phyloP scores from a whole-genome alignment of 139 green algal species.

The Picochlorum sp. region DNA sequence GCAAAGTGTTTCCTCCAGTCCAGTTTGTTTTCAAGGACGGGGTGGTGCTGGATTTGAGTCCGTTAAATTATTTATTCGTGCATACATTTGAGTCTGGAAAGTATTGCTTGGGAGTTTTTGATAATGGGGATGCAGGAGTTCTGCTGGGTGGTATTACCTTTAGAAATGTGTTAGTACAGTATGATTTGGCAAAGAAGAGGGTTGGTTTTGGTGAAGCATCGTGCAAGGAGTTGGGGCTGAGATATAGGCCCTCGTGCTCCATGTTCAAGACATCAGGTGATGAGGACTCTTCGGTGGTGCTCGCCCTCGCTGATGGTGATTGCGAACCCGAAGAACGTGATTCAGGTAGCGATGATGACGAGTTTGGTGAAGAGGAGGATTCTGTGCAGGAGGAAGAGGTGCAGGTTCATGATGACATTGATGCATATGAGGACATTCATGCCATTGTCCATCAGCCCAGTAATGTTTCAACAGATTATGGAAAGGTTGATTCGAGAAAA shows the following conservation, averaged over 20 bases:
- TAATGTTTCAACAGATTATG: no score
- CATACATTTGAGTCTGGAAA: slow-evolving; percentile 43
- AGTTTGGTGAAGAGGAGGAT: slow-evolving; percentile 8
- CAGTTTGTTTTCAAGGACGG: slow-evolving; percentile 43
- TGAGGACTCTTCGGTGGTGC: neutral
- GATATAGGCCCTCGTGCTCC: slow-evolving; percentile 23
- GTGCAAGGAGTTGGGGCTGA: slow-evolving; percentile 33
- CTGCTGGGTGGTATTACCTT: slow-evolving; percentile 80
- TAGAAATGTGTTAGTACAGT: slow-evolving; percentile 69
- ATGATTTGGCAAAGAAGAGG: slow-evolving; percentile 40
- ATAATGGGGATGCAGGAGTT: slow-evolving; percentile 68
- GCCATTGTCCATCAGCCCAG: neutral
- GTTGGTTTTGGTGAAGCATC: slow-evolving; percentile 47
- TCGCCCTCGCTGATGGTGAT: neutral
- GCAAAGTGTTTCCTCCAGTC: slow-evolving; percentile 54
- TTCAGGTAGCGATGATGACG: neutral
- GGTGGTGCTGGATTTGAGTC: slow-evolving; percentile 38
- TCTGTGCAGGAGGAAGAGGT: neutral
- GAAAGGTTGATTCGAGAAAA: no score
- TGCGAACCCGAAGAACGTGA: neutral
- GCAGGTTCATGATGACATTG: neutral
- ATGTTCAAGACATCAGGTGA: neutral
- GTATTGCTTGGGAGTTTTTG: slow-evolving; percentile 89
- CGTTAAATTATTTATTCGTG: slow-evolving; percentile 85
- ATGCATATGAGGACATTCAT: neutral